Conservation (phyloP, 2,329 filamentous ascomycete genomes). For the Penicillium sumatraense region DNA sequence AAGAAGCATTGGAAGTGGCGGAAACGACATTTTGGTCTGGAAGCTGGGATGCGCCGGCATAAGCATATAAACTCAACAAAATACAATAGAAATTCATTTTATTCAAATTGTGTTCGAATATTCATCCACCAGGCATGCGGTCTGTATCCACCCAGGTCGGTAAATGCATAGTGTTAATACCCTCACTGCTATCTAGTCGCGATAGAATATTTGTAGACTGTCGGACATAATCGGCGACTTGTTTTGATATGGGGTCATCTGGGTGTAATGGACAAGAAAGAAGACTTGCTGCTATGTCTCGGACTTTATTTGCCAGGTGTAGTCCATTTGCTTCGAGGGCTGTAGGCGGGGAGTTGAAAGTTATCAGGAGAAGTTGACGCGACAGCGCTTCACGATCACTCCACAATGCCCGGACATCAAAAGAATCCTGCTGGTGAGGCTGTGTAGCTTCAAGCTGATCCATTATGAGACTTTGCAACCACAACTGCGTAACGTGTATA, state of each 20-base stretch:
- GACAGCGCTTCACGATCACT: conserved; percentile 42
- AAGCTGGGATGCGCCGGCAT: neutral
- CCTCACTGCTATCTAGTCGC: conserved; percentile 18
- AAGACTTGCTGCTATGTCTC: conserved; percentile 41
- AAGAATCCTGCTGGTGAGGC: neutral
- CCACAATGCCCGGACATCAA: conserved; percentile 26
- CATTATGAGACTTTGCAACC: conserved; percentile 42
- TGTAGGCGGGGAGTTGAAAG: conserved; percentile 37
- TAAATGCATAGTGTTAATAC: conserved; percentile 16
- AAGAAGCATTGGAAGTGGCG: neutral
- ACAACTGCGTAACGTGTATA: conserved; percentile 44
- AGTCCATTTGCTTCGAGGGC: conserved; percentile 42
- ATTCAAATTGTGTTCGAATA: no score
- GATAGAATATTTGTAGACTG: conserved; percentile 16
- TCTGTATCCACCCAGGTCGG: conserved; percentile 14
- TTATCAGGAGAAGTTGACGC: conserved; percentile 41
- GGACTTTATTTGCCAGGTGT: conserved; percentile 42
- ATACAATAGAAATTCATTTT: no score
- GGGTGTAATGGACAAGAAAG: conserved; percentile 38
- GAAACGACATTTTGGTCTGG: conserved; percentile 13
- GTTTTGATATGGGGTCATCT: conserved; percentile 20
- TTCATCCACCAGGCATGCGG: neutral
- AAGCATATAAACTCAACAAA: no score
- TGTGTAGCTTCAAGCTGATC: conserved; percentile 38
- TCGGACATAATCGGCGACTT: conserved; percentile 15